phyloP scores from a whole-genome alignment of 257 asterid genomes.

The Cinchona pubescens region DNA sequence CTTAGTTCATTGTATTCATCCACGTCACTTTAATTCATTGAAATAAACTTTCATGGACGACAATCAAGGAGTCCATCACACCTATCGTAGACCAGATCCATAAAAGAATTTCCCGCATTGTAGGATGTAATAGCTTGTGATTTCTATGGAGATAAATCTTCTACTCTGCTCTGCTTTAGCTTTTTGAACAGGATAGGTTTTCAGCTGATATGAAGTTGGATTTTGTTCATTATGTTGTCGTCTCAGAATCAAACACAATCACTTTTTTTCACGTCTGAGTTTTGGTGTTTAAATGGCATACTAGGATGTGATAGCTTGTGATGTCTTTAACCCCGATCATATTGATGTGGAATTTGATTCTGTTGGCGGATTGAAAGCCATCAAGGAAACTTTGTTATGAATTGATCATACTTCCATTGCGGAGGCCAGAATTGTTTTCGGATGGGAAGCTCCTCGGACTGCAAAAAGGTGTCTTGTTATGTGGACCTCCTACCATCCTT shows the following conservation, averaged over 20 bases:
- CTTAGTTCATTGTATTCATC: too few relatives aligned
- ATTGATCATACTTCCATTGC: slow-evolving; percentile 81
- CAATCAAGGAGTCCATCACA: too few relatives aligned
- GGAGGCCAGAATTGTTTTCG: slow-evolving; percentile 84
- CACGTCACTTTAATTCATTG: too few relatives aligned
- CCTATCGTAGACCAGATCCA: too few relatives aligned
- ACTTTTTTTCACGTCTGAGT: background rate
- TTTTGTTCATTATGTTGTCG: background rate
- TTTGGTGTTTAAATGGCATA: slow-evolving; percentile 13
- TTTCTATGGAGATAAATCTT: background rate
- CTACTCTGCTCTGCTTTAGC: background rate
- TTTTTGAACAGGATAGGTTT: background rate
- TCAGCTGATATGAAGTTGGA: background rate
- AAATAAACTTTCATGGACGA: too few relatives aligned
- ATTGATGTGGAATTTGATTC: slow-evolving; percentile 73
- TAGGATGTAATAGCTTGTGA: too few relatives aligned
- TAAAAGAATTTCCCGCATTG: too few relatives aligned
- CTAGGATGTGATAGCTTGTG: slow-evolving; percentile 96
- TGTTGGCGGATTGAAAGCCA: slow-evolving; percentile 86
- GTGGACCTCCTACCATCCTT: slow-evolving; percentile 99
- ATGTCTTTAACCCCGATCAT: slow-evolving; percentile 79
- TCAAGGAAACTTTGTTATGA: slow-evolving; percentile 71
- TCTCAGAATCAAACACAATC: background rate
- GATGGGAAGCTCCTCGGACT: slow-evolving; percentile 90
- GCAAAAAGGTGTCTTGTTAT: slow-evolving; percentile 87